Conservation (phyloP, 495 filamentous ascomycete species). For the Daldinia bambusicola region DNA sequence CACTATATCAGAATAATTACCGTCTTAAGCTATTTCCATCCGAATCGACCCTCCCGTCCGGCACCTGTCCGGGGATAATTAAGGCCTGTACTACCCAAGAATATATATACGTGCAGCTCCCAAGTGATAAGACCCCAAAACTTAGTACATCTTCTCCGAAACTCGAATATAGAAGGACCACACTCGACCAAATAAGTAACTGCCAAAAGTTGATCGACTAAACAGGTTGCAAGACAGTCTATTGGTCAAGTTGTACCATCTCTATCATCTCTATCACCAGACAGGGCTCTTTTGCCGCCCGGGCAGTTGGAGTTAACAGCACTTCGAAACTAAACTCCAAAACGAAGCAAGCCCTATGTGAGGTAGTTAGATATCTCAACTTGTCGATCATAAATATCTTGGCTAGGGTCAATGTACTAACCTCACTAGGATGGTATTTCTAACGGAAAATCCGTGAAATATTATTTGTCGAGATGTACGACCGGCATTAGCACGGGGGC, state of each 20-base stretch:
- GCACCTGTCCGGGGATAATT: background rate
- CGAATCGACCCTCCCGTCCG: background rate
- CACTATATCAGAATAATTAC: background rate
- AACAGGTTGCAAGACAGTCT: background rate
- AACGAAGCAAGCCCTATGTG: too few relatives aligned
- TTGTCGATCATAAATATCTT: background rate
- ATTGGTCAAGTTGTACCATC: background rate
- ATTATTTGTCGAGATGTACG: slow-evolving; percentile 19
- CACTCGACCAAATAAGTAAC: background rate
- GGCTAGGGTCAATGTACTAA: background rate
- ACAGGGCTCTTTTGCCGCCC: background rate
- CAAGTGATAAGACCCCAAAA: background rate
- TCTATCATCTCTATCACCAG: background rate
- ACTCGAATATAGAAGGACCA: background rate
- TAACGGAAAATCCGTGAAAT: background rate
- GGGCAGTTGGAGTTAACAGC: background rate
- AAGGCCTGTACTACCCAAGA: background rate
- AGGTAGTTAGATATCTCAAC: background rate
- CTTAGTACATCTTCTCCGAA: background rate
- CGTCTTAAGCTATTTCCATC: background rate
- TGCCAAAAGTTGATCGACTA: background rate
- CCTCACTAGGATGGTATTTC: background rate
- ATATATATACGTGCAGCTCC: background rate
- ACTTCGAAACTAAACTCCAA: background rate
- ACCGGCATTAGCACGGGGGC: slow-evolving; percentile 10